phyloP scores from a whole-genome alignment of 805 yeast species.

The Brettanomyces nanus region DNA sequence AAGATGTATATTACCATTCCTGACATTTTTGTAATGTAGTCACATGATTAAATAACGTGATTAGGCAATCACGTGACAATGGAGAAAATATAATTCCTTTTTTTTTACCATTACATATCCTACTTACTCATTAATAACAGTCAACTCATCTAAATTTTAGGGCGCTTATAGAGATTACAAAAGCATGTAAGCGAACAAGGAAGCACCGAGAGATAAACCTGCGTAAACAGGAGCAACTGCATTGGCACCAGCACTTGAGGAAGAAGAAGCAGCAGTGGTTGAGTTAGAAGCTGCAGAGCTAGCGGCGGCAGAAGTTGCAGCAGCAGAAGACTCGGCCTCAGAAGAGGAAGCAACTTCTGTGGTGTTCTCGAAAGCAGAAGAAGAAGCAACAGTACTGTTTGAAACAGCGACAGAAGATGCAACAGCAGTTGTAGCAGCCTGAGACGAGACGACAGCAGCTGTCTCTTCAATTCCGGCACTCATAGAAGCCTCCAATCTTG shows the following conservation, averaged over 20 bases:
- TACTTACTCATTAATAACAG: too few relatives aligned
- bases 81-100: too few relatives aligned
- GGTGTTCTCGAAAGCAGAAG: conserved; percentile 1
- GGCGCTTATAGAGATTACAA: conserved; percentile 1
- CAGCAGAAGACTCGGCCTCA: not conserved
- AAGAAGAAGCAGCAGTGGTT: not conserved
- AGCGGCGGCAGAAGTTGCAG: not conserved
- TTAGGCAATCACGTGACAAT: too few relatives aligned
- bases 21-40: too few relatives aligned
- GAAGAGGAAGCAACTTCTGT: conserved; percentile 1
- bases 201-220: conserved; percentile 2
- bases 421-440: not conserved
- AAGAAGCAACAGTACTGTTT: conserved; percentile 4
- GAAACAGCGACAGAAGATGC: conserved; percentile 5
- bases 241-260: not conserved
- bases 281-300: not conserved
- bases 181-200: conserved; percentile 3
- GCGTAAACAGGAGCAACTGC: not conserved
- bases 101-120: too few relatives aligned
- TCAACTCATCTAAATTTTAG: too few relatives aligned
- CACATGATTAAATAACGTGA: too few relatives aligned
- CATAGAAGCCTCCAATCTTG: conserved; percentile 14
- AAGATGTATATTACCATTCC: too few relatives aligned
- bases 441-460: not conserved
- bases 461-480: not conserved